Base-by-base conservation (phyloP, 192 early-diverging fungal species). In the Mortierella antarctica region DNA sequence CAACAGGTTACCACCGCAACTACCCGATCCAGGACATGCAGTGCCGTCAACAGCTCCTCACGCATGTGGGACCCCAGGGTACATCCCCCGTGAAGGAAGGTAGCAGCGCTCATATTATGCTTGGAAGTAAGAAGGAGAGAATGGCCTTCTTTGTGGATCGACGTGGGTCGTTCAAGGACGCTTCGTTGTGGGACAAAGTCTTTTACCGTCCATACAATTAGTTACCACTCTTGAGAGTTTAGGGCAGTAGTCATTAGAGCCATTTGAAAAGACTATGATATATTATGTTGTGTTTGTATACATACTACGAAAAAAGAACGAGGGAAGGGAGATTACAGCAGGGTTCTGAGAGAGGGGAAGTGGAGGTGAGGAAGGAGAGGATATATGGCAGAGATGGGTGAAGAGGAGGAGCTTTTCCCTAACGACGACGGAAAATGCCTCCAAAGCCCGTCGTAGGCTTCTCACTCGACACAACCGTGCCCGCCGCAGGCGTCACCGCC, bases 11-110 rank as follows among this genome's bases (percentile, higher is more conserved):
- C 20, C 70, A 80, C 18, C 70, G 77, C 41, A 41, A 47, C 17
- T 80, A 80, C 48, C 70, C 70, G 1, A 80, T 80, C 50, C 77
- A 80, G 65, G 70, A 80, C 31, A 80, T 80, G 77, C 77, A 80
- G 46, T 71, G 69, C 47, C 69, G 77, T 45, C 77, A 80, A 20
- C 77, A 71, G 40, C 54, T 80, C 4, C 40, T 80, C 23, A 80
- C 77, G 2, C 31, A 64, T 18, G 65, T 80, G 0, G 77, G 77
- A n/a, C 77, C 77, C 17, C 77, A 72, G 18, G 77, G 77, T 15
- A 65, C 65, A 1, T 68, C 60, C 2, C 77, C 77, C 13, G 58
- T 57, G 5, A 71, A 80, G 60, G 53, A 80, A 40, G 77, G 77
- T 6, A 71, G 64, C 17, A 80, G 69, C 17, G 56, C 65, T 0